Percentiles rank a stretch among this genome's conserved stretches.
These are phyloP conservation scores for Trichosporon ovoides DNA, from an alignment of 1,284 basidiomycete species.

Conservation along the genomic window DNA sequence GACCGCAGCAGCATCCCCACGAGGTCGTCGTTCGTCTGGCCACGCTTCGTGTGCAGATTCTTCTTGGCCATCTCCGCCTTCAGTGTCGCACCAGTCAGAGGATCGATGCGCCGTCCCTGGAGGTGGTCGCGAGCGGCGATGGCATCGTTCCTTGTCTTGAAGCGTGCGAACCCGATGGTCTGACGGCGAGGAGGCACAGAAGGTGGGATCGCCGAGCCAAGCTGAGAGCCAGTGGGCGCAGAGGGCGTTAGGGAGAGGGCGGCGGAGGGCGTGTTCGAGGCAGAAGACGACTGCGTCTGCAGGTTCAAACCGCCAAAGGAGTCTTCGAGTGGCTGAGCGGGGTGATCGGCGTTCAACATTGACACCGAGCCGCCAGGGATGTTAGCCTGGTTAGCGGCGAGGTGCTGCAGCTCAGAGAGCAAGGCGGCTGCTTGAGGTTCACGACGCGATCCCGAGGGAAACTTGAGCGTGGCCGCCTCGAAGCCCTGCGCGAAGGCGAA, in stretches of 20 bases:
- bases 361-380: background rate
- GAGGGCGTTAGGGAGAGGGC: conserved; percentile 54
- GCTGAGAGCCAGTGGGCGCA: conserved; percentile 31
- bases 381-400: conserved; percentile 33
- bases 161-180: conserved; percentile 97
- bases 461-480: conserved; percentile 95
- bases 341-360: conserved; percentile 15
- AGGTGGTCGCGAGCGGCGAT: conserved; percentile 80
- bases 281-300: conserved; percentile 35
- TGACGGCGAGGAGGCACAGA: conserved; percentile 57
- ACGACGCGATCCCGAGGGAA: conserved; percentile 55
- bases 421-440: conserved; percentile 28
- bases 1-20: conserved; percentile 39
- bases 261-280: conserved; percentile 43
- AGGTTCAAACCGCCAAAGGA: conserved; percentile 38
- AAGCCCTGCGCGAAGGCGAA: conserved; percentile 94
- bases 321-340: conserved; percentile 32
- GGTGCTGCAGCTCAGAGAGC: conserved; percentile 38
- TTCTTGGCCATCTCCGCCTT: conserved; percentile 99
- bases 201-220: conserved; percentile 25
- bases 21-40: conserved; percentile 53
- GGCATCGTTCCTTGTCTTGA: conserved; percentile 80
- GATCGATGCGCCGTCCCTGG: conserved; percentile 85
- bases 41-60: conserved; percentile 90
- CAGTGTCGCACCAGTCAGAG: conserved; percentile 86